Base-by-base conservation (phyloP, 2,329 filamentous ascomycete genomes). In the Colletotrichum spaethianum region DNA sequence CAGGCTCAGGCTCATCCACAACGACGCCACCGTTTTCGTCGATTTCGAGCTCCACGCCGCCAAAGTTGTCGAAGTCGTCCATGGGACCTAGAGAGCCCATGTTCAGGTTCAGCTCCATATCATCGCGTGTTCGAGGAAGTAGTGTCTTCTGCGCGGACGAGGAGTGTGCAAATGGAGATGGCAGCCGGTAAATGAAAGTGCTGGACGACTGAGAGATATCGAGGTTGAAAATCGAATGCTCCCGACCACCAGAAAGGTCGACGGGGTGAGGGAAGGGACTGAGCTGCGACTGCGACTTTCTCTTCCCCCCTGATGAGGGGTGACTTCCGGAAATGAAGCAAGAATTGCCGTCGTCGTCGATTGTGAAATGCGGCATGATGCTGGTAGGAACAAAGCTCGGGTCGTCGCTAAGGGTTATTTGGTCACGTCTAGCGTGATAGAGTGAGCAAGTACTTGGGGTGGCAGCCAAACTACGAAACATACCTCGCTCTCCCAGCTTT, bases 321-420 rank as follows among this genome's bases (percentile, higher is more conserved):
- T 86, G 84, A 52, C 80, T 85, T 14, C 61, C 26, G 77, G 78
- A 8, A 82, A 74, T 16, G 79, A 73, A 48, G 77, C 73, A 36
- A 81, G 61, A 67, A 38, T 82, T 80, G 12, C 80, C 77, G 16
- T 81, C 78, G 31, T 78, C 78, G 46, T 82, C 82, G 40, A 87
- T 76, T 44, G 91, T 86, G 68, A 93, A 85, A 0, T 87, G 84
- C 1, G 91, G 89, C 33, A 94, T 84, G 42, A 86, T 84, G 42
- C 91, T 86, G 53, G 92, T 90, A 0, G 92, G 91, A 12, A 93
- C 82, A 78, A 98, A 98, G 52, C 90, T 87, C 0, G 95, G 94
- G 77, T 98, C 96, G 77, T 98, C 94, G 65, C 89, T 86, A 2
- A 98, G 86, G 3, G 94, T 85, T 67, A 98, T 91, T 75, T 95